Evolutionary conservation across 345 rosid species (phyloP).

Genomic region (Eucalyptus fibrosa): DNA sequence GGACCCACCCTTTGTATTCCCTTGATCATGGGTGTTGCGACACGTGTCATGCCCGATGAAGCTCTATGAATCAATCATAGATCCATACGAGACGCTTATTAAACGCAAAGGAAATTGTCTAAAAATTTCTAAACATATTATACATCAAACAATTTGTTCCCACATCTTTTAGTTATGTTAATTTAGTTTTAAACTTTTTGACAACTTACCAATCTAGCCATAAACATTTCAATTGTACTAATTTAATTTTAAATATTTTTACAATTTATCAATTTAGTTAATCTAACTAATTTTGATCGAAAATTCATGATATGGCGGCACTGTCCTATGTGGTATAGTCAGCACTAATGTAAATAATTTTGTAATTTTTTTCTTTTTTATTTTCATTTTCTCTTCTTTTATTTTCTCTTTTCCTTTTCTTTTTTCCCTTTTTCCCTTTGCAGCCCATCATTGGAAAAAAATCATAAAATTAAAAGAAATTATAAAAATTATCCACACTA

Average conservation of each 20-base stretch:
- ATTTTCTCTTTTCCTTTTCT: too few relatives aligned
- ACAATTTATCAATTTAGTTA: background rate
- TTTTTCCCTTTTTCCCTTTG: fast-evolving
- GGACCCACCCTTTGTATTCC: background rate
- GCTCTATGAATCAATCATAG: fast-evolving
- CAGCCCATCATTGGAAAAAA: fast-evolving
- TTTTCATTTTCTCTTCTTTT: too few relatives aligned
- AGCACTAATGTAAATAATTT: fast-evolving
- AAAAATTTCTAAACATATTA: fast-evolving
- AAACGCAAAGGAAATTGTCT: background rate
- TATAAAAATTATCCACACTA: background rate
- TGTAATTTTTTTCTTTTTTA: too few relatives aligned
- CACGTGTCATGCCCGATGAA: background rate
- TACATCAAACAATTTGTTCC: fast-evolving
- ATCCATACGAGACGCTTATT: fast-evolving
- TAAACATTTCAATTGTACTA: too few relatives aligned
- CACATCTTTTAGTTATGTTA: fast-evolving
- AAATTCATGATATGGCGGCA: fast-evolving
- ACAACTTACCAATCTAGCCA: fast-evolving
- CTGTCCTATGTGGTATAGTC: fast-evolving
- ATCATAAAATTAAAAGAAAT: background rate
- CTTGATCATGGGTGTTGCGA: background rate
- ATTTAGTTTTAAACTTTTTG: too few relatives aligned
- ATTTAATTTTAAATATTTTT: too few relatives aligned
- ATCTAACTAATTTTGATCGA: fast-evolving